Evolutionary conservation across 2,329 filamentous ascomycete species (phyloP), one percentile per base, ranked within the genome.

Genomic region (Cladosporium cucumerinum): DNA sequence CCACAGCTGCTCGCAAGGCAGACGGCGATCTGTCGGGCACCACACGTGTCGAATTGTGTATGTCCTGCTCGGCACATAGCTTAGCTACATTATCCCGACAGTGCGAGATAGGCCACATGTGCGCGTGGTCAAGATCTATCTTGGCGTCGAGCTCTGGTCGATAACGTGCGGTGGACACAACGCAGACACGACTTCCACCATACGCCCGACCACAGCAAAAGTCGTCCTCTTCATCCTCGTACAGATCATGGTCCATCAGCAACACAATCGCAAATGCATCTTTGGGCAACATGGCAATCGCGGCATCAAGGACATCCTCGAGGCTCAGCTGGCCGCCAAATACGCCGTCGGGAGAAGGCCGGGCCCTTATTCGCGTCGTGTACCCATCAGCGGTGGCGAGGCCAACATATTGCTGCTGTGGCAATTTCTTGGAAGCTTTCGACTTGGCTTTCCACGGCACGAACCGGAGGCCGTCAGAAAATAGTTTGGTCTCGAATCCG

Each of bases 161-260:
- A 67, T 91, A 90, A 28, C 88, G 78, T 11, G 88, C 86, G 0
- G 79, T 82, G 0, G 84, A 87, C 0, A 91, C 85, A 0, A 90
- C 82, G 0, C 83, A 82, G 1, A 91, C 82, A 5, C 88, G 80
- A 65, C 84, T 86, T 0, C 82, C 85, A 0, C 88, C 88, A 71
- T 87, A 91, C 0, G 88, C 87, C 30, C 87, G 77, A 0, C 88
- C 88, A 66, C 87, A 89, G 61, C 84, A 86, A 70, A 90, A 91
- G 23, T 86, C 83, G 66, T 90, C 88, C 0, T 89, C 84, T 0
- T 88, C 85, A 58, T 82, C 82, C 69, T 90, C 87, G 70, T 87
- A 89, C 16, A 89, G 75, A 70, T 90, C 88, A n/a, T 88, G 83
- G 36, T 86, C 77, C 0, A 84, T 76, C 0, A 89, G 71, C 39